A percentile compares a stretch with the other conserved stretches of the same genome.
phyloP scores from a whole-genome alignment of 768 basidiomycete genomes.

The Rhizopogon sp. region DNA sequence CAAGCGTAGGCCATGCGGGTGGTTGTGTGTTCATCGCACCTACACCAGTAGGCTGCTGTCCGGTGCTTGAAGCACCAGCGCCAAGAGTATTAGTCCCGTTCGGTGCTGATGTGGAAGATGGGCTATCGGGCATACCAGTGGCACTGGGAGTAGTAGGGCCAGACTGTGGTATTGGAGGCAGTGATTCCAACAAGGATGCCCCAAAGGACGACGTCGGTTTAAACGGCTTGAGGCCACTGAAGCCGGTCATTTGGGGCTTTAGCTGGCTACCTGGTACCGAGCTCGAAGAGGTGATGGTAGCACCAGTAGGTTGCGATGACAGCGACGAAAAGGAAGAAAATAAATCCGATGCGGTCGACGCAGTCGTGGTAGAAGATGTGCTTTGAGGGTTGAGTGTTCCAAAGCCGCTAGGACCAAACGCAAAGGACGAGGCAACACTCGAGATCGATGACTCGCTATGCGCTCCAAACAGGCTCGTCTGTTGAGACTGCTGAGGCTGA shows the following conservation, averaged over 20 bases:
- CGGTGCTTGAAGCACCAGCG: slow-evolving; percentile 3
- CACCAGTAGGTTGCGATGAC: slow-evolving; percentile 49
- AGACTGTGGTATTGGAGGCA: slow-evolving; percentile 71
- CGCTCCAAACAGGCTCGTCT: slow-evolving; percentile 24
- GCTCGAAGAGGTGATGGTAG: slow-evolving; percentile 29
- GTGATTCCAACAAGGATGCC: slow-evolving; percentile 61
- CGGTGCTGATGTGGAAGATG: slow-evolving; percentile 19
- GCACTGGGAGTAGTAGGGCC: slow-evolving; percentile 41
- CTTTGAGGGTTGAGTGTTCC: slow-evolving; percentile 25
- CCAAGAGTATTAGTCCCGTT: slow-evolving; percentile 9
- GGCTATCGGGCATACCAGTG: slow-evolving; percentile 7
- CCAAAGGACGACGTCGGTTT: slow-evolving; percentile 82
- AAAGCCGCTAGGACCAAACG: slow-evolving; percentile 15
- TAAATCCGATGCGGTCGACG: slow-evolving; percentile 40
- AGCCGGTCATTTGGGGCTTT: slow-evolving; percentile 45
- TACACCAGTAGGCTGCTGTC: slow-evolving; percentile 14
- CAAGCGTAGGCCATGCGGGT: slow-evolving; percentile 30
- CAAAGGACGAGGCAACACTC: slow-evolving; percentile 71
- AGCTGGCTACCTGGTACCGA: slow-evolving; percentile 18
- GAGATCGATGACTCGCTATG: slow-evolving; percentile 49
- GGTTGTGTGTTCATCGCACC: slow-evolving; percentile 32
- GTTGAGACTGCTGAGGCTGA: slow-evolving; percentile 19
- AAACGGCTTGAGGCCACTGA: slow-evolving; percentile 69
- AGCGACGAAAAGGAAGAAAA: slow-evolving; percentile 38
- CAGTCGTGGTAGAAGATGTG: slow-evolving; percentile 33